Conservation (phyloP, 768 basidiomycete species). For the Holtermannia corniformis region DNA sequence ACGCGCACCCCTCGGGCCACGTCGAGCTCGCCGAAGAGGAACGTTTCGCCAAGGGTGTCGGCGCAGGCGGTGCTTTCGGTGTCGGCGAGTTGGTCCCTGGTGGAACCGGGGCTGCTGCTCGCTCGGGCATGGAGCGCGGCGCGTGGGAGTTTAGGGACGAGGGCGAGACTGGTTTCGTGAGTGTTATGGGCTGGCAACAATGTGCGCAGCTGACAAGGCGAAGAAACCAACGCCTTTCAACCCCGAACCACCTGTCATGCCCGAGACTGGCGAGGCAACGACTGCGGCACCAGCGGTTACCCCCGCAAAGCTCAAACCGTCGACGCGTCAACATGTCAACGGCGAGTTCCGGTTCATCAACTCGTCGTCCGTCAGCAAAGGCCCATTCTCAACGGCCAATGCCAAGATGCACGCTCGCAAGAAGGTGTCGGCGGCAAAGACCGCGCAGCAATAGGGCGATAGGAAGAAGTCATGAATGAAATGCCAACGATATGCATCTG, state of each 20-base stretch:
- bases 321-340: background rate
- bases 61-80: conserved; percentile 23
- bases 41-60: conserved; percentile 24
- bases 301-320: background rate
- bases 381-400: background rate
- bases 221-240: background rate
- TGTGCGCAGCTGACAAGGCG: too few relatives aligned
- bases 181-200: too few relatives aligned
- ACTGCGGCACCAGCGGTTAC: background rate
- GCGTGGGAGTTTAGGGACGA: conserved; percentile 37
- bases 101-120: background rate
- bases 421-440: too few relatives aligned
- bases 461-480: background rate
- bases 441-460: too few relatives aligned
- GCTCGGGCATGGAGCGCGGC: conserved; percentile 24
- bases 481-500: too few relatives aligned
- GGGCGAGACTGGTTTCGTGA: conserved; percentile 1
- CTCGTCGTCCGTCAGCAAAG: background rate
- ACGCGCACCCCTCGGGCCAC: conserved; percentile 14
- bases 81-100: conserved; percentile 1
- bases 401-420: background rate
- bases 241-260: background rate
- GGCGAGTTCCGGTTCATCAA: background rate
- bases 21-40: conserved; percentile 32
- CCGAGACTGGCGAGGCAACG: background rate